These are phyloP conservation scores for Erigeron canadensis DNA, from an alignment of 129 eudicot species.

Conservation along the genomic window DNA sequence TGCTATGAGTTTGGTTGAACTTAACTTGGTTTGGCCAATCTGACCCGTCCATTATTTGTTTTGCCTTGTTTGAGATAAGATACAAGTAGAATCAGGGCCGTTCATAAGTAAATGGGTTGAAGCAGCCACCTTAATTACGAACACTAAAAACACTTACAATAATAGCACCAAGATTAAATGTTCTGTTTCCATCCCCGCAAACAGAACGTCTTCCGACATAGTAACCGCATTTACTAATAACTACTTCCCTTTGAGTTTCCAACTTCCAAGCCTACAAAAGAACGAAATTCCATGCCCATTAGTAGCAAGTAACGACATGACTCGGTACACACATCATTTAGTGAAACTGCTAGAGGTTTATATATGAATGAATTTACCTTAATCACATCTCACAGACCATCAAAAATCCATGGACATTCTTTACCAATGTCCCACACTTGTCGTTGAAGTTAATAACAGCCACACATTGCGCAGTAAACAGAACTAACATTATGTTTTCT, in stretches of 20 bases:
- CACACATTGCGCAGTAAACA: conserved; percentile 52
- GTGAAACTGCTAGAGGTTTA: neutral
- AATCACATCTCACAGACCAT: conserved; percentile 52
- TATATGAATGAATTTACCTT: conserved; percentile 37
- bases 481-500: neutral
- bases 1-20: no score
- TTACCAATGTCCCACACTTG: conserved; percentile 47
- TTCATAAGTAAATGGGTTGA: neutral
- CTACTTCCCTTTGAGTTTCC: conserved; percentile 40
- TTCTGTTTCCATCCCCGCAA: conserved; percentile 50
- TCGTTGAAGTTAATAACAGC: conserved; percentile 32
- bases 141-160: neutral
- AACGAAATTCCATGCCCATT: neutral
- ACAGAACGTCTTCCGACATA: conserved; percentile 46
- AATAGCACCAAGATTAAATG: neutral
- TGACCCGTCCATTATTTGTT: neutral
- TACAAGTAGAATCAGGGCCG: neutral
- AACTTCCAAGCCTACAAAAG: conserved; percentile 56
- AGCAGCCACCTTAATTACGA: neutral
- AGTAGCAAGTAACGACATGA: neutral
- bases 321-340: neutral
- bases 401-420: conserved; percentile 71
- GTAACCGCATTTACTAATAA: conserved; percentile 54
- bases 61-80: neutral
- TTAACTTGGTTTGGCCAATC: neutral